Evolutionary conservation across 805 yeast genomes (phyloP).

Genomic region (Wickerhamomyces rabaulensis): DNA sequence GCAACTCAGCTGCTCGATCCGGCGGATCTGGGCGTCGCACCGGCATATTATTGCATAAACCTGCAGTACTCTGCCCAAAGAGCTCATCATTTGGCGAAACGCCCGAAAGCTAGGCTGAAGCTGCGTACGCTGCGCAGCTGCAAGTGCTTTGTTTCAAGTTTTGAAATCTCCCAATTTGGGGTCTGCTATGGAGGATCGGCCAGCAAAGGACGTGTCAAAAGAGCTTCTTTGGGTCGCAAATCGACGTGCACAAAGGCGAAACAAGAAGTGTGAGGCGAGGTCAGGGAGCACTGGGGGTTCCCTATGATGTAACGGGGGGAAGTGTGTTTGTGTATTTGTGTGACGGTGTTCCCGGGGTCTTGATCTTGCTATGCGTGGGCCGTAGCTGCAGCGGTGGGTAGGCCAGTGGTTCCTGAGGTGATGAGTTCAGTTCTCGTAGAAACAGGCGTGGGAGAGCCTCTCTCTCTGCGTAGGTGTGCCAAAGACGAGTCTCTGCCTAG

Average conservation of each 20-base stretch:
- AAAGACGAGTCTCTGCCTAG: too few species aligned
- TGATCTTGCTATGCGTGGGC: too few species aligned
- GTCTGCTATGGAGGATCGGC: neutral
- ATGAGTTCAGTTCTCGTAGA: too few species aligned
- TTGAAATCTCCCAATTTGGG: neutral
- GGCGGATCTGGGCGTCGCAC: neutral
- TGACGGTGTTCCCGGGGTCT: too few species aligned
- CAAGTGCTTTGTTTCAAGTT: neutral
- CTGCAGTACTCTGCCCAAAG: neutral
- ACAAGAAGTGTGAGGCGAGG: neutral
- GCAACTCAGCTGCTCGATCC: neutral
- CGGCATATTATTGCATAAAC: neutral
- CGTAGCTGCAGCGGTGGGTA: too few species aligned
- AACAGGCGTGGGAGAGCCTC: too few species aligned
- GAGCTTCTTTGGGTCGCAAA: neutral
- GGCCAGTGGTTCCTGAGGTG: too few species aligned
- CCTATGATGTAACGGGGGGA: neutral
- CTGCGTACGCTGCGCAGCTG: neutral
- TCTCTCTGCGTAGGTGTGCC: too few species aligned
- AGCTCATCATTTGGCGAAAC: neutral
- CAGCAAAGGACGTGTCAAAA: neutral
- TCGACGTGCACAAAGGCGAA: neutral
- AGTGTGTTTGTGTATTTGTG: neutral
- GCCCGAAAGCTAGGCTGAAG: neutral
- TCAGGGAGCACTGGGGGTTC: too few species aligned